Conservation (phyloP, 768 basidiomycete genomes). For the Russula virescens region DNA sequence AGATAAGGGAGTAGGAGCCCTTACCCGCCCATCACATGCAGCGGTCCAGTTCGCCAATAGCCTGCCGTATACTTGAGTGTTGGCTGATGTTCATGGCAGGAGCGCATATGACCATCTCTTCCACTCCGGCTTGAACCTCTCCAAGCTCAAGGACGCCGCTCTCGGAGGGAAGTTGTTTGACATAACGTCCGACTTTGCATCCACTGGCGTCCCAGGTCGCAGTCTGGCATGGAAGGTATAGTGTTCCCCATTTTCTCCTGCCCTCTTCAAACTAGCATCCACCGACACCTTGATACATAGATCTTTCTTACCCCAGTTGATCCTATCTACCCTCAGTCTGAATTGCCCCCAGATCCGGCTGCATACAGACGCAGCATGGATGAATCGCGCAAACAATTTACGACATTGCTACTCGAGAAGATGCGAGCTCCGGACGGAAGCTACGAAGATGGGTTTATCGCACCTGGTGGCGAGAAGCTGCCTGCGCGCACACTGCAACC, state of each 20-base stretch:
- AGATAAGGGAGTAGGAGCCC: neutral
- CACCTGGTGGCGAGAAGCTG: slow-evolving; percentile 44
- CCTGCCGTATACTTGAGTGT: slow-evolving; percentile 1
- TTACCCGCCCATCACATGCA: slow-evolving; percentile 10
- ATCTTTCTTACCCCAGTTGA: slow-evolving; percentile 63
- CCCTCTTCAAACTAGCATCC: neutral
- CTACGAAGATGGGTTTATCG: slow-evolving; percentile 60
- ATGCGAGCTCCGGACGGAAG: slow-evolving; percentile 84
- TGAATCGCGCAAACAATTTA: slow-evolving; percentile 50
- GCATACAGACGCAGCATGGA: slow-evolving; percentile 35
- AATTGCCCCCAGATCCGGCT: slow-evolving; percentile 30
- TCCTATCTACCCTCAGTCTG: slow-evolving; percentile 51
- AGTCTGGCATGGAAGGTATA: slow-evolving; percentile 83
- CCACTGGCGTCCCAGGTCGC: slow-evolving; percentile 58
- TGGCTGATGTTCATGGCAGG: slow-evolving; percentile 28
- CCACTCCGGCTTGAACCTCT: slow-evolving; percentile 46
- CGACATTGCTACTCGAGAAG: slow-evolving; percentile 53
- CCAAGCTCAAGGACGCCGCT: slow-evolving; percentile 63
- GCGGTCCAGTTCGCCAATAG: slow-evolving; percentile 10
- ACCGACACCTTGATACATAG: slow-evolving; percentile 35
- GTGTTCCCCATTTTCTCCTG: neutral
- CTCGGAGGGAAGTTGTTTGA: slow-evolving; percentile 55
- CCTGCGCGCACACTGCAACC: slow-evolving; percentile 27
- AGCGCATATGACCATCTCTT: slow-evolving; percentile 43
- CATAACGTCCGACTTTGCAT: slow-evolving; percentile 35